Conservation (phyloP, 352 stramenopile genomes). For the Pythium grandisporangium region DNA sequence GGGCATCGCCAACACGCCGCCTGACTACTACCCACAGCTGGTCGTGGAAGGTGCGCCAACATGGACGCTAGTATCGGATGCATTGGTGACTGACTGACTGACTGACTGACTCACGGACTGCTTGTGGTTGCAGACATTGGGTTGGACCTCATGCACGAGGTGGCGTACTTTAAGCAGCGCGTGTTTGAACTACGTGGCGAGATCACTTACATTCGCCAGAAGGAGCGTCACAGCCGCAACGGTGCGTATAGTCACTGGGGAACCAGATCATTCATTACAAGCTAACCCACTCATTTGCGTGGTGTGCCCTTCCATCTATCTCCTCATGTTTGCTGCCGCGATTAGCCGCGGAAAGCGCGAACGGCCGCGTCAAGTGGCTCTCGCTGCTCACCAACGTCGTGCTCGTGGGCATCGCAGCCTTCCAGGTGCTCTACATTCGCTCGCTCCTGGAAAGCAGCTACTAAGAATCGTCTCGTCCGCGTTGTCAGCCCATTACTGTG, state of each 20-base stretch:
- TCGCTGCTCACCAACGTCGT: slow-evolving; percentile 74
- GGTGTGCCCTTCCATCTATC: too few species aligned
- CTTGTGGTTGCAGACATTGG: slow-evolving; percentile 41
- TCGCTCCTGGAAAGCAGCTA: slow-evolving; percentile 70
- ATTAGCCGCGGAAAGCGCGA: slow-evolving; percentile 69
- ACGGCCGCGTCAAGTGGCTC: slow-evolving; percentile 77
- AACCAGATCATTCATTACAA: background rate
- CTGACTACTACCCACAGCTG: slow-evolving; percentile 72
- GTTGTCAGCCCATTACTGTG: too few species aligned
- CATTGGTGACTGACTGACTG: background rate
- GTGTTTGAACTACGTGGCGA: slow-evolving; percentile 72
- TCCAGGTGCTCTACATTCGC: slow-evolving; percentile 80
- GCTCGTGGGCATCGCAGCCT: slow-evolving; percentile 64
- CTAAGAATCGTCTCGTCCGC: too few species aligned
- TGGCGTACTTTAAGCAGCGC: slow-evolving; percentile 68
- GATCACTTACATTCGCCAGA: slow-evolving; percentile 74
- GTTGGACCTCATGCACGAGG: slow-evolving; percentile 74
- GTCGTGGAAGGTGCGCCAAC: slow-evolving; percentile 63
- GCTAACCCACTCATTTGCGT: too few species aligned
- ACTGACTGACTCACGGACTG: too few species aligned
- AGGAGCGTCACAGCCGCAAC: slow-evolving; percentile 65
- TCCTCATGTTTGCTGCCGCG: too few species aligned
- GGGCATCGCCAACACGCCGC: slow-evolving; percentile 42
- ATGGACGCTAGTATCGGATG: too few species aligned
- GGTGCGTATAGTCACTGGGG: slow-evolving; percentile 17